Conservation (phyloP, 2,329 filamentous ascomycete genomes). For the Monosporascus ibericus region DNA sequence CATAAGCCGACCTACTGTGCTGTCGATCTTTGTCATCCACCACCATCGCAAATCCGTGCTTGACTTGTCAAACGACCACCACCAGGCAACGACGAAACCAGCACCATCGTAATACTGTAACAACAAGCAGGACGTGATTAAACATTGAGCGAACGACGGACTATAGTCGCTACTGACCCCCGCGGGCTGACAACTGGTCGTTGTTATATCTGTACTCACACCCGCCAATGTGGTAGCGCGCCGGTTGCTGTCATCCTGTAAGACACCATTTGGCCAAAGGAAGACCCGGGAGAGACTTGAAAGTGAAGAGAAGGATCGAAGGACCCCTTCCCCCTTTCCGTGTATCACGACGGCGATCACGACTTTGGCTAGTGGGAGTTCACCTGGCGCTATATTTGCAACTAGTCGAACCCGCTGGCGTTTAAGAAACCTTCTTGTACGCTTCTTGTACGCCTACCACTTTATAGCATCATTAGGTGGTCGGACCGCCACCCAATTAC, state of each 20-base stretch:
- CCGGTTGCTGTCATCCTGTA: background rate
- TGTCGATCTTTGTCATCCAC: no score
- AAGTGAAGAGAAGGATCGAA: background rate
- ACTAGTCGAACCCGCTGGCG: background rate
- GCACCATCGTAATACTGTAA: no score
- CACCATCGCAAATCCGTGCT: no score
- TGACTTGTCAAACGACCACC: no score
- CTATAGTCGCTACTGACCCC: background rate
- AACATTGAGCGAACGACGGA: background rate
- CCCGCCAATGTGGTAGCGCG: background rate
- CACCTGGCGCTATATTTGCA: background rate
- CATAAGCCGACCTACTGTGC: no score
- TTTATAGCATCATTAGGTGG: background rate
- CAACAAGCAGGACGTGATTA: no score
- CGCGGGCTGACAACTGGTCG: background rate
- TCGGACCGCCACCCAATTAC: background rate
- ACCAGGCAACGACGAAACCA: no score
- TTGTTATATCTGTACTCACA: no score
- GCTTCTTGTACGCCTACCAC: background rate
- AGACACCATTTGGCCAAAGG: background rate
- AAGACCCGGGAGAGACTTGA: background rate
- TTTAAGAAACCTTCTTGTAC: background rate
- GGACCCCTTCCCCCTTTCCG: background rate
- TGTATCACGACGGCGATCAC: background rate
- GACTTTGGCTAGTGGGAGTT: background rate